Percentiles rank a stretch among this genome's conserved stretches.
Conservation (phyloP, 371 early-diverging fungal genomes). For the Zychaea mexicana region DNA sequence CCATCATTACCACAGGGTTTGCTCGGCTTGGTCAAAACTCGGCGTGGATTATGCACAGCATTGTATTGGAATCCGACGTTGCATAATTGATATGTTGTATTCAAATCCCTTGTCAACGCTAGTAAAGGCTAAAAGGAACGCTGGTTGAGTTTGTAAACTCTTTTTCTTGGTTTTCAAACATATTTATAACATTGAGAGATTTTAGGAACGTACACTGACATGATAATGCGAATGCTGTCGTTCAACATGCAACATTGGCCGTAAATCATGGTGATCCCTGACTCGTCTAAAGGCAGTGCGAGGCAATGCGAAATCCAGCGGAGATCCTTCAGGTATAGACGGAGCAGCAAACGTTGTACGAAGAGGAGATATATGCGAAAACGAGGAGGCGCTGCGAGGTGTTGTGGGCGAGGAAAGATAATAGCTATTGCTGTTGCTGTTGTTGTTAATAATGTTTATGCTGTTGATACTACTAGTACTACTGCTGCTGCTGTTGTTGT, state of each 20-base stretch:
- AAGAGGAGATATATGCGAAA: slow-evolving; percentile 10
- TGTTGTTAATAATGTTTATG: neutral
- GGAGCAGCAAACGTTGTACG: slow-evolving; percentile 11
- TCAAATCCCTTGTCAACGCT: slow-evolving; percentile 25
- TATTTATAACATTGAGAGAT: neutral
- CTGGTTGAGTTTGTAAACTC: neutral
- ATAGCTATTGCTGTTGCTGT: neutral
- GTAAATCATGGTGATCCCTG: neutral
- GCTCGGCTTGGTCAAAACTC: slow-evolving; percentile 91
- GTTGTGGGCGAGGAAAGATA: slow-evolving; percentile 2
- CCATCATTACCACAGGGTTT: slow-evolving; percentile 87
- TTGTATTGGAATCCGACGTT: slow-evolving; percentile 80
- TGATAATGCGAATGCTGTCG: neutral
- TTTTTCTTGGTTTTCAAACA: too few relatives aligned
- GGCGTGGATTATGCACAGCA: slow-evolving; percentile 76
- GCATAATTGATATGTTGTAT: slow-evolving; percentile 24
- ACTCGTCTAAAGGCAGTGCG: neutral
- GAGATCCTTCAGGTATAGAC: slow-evolving; percentile 17
- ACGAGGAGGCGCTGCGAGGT: slow-evolving; percentile 8
- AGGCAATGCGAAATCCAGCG: slow-evolving; percentile 10
- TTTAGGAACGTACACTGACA: neutral
- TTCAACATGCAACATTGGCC: neutral
- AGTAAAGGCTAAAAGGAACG: slow-evolving; percentile 17
- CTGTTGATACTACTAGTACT: neutral
- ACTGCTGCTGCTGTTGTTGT: neutral